Evolutionary conservation across 805 yeast species (phyloP).

Genomic region (Hemisphaericaspora nanyangensis): DNA sequence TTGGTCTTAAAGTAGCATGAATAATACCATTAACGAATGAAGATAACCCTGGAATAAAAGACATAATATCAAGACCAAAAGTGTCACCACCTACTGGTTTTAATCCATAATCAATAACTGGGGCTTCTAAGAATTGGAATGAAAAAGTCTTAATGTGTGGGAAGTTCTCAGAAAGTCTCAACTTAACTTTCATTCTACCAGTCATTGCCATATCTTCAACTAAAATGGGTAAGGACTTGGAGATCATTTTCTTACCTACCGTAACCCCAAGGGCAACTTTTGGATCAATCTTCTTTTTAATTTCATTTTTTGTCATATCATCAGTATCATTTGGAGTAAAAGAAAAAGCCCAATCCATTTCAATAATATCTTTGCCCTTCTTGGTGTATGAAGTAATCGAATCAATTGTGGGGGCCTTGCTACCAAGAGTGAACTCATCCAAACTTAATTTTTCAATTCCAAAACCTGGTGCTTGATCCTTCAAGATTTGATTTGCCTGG

Average conservation of each 20-base stretch:
- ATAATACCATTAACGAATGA: conserved; percentile 66
- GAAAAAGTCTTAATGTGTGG: conserved; percentile 78
- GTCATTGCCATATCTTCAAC: conserved; percentile 77
- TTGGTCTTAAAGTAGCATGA: conserved; percentile 68
- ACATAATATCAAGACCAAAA: conserved; percentile 82
- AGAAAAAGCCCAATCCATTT: conserved; percentile 82
- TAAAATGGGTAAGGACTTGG: conserved; percentile 70
- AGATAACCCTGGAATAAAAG: conserved; percentile 75
- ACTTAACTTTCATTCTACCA: conserved; percentile 63
- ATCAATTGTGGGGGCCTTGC: conserved; percentile 74
- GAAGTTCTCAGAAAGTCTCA: conserved; percentile 59
- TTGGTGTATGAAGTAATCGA: conserved; percentile 71
- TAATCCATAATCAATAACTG: conserved; percentile 71
- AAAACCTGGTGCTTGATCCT: conserved; percentile 75
- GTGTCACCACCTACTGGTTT: conserved; percentile 89
- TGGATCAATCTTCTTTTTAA: conserved; percentile 68
- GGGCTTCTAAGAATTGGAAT: conserved; percentile 71
- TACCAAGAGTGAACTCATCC: conserved; percentile 76
- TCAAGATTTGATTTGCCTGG: conserved; percentile 63
- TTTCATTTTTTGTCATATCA: conserved; percentile 76
- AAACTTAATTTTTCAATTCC: conserved; percentile 73
- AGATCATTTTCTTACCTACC: conserved; percentile 75
- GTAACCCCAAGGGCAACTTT: conserved; percentile 79
- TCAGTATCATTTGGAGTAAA: conserved; percentile 81
- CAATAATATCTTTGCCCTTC: conserved; percentile 61